Conservation (phyloP, 202 grass and related monocot genomes). For the Digitaria exilis region DNA sequence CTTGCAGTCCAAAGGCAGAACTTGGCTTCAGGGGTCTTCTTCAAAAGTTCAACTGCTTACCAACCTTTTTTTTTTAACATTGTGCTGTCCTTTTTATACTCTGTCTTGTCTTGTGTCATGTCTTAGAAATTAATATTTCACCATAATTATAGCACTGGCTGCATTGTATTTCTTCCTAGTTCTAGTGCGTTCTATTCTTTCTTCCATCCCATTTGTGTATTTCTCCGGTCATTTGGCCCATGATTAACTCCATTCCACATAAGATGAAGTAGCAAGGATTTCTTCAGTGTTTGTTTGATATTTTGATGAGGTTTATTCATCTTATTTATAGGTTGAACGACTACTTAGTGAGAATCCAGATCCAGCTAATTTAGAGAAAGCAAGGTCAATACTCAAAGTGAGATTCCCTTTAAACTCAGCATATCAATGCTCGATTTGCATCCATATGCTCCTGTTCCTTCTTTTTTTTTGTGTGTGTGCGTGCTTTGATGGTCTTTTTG, state of each 20-base stretch:
- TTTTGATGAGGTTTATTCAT: constrained; percentile 3
- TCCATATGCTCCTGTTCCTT: constrained; percentile 11
- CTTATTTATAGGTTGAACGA: constrained; percentile 52
- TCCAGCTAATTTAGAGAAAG: constrained; percentile 59
- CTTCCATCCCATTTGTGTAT: constrained; percentile 20
- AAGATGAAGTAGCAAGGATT: background rate
- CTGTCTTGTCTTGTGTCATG: background rate
- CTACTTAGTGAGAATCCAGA: constrained; percentile 52
- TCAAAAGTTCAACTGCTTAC: background rate
- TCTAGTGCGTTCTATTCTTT: background rate
- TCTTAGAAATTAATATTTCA: background rate
- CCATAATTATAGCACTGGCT: background rate
- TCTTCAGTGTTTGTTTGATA: background rate
- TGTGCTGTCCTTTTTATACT: background rate
- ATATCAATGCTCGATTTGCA: background rate
- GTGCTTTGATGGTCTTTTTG: constrained; percentile 13
- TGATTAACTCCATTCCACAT: background rate
- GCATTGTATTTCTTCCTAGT: background rate
- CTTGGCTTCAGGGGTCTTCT: constrained; percentile 6
- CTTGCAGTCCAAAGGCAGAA: constrained; percentile 3
- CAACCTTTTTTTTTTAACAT: background rate
- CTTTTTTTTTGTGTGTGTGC: no score
- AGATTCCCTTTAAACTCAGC: constrained; percentile 15
- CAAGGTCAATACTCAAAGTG: constrained; percentile 57
- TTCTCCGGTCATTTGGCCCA: background rate